phyloP scores from a whole-genome alignment of 1,284 basidiomycete species.

The Leccinum fallax region DNA sequence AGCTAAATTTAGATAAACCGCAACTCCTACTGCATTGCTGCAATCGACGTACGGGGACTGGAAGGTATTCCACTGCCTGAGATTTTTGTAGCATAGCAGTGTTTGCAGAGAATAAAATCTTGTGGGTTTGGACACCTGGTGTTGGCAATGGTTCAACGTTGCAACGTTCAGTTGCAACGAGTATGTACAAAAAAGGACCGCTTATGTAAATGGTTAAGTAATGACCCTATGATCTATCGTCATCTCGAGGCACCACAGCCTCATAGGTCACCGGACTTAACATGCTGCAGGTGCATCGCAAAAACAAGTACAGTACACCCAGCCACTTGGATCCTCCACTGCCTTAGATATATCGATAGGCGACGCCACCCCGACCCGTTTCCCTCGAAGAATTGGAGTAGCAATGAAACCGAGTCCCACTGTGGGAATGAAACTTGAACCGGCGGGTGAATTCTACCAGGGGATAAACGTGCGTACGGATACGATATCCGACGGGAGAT shows the following conservation, averaged over 20 bases:
- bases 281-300: not conserved
- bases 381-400: not conserved
- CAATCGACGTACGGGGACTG: not conserved
- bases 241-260: not conserved
- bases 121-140: too few relatives aligned
- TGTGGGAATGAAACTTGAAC: too few relatives aligned
- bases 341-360: not conserved
- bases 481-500: too few relatives aligned
- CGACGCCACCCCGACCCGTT: not conserved
- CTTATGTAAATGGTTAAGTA: not conserved
- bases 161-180: not conserved
- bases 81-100: not conserved
- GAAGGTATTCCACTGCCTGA: too few relatives aligned
- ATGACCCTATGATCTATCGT: too few relatives aligned
- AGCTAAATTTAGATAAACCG: not conserved
- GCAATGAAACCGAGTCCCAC: not conserved
- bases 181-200: not conserved
- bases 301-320: not conserved
- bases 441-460: too few relatives aligned
- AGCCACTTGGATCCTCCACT: not conserved
- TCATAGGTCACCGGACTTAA: not conserved
- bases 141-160: not conserved
- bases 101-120: not conserved
- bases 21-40: not conserved
- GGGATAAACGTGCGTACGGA: too few relatives aligned